These are phyloP conservation scores for Ustulina deusta DNA, from an alignment of 2,329 filamentous ascomycete genomes.

Conservation along the genomic window DNA sequence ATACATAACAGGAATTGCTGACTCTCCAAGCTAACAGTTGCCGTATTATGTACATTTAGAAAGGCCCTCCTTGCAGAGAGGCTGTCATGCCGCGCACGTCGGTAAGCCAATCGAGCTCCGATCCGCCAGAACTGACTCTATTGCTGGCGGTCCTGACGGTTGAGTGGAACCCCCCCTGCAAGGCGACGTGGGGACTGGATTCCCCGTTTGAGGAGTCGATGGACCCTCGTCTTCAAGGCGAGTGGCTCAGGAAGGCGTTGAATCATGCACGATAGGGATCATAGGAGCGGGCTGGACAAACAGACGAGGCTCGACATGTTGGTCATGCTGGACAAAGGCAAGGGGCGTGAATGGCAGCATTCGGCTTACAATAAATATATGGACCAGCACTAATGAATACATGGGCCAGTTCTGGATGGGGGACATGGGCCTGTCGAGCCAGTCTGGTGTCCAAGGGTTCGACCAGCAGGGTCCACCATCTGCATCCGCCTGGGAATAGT, in stretches of 20 bases:
- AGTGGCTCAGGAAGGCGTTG: conserved; percentile 31
- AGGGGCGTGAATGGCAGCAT: conserved; percentile 9
- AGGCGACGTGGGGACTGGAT: conserved; percentile 25
- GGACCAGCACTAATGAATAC: background rate
- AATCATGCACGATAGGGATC: conserved; percentile 40
- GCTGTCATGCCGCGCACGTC: conserved; percentile 30
- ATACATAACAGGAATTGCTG: conserved; percentile 15
- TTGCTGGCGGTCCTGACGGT: conserved; percentile 32
- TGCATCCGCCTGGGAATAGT: conserved; percentile 19
- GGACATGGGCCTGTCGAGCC: conserved; percentile 3
- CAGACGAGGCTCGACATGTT: conserved; percentile 35
- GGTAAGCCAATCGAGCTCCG: conserved; percentile 34
- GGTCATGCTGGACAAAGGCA: conserved; percentile 25
- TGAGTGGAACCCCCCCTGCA: conserved; percentile 29
- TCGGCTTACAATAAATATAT: conserved; percentile 1
- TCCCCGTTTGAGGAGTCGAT: conserved; percentile 31
- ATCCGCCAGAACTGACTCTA: conserved; percentile 37
- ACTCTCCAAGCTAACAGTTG: conserved; percentile 11
- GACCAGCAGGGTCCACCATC: conserved; percentile 24
- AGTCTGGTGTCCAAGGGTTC: conserved; percentile 2
- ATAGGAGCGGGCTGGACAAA: conserved; percentile 28
- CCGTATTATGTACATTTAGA: conserved; percentile 24
- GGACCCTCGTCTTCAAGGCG: conserved; percentile 12
- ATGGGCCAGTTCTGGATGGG: too few species aligned
- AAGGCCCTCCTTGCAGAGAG: conserved; percentile 27